Evolutionary conservation across 73 alveolate species (phyloP).

Genomic region (Breviolum minutum): DNA sequence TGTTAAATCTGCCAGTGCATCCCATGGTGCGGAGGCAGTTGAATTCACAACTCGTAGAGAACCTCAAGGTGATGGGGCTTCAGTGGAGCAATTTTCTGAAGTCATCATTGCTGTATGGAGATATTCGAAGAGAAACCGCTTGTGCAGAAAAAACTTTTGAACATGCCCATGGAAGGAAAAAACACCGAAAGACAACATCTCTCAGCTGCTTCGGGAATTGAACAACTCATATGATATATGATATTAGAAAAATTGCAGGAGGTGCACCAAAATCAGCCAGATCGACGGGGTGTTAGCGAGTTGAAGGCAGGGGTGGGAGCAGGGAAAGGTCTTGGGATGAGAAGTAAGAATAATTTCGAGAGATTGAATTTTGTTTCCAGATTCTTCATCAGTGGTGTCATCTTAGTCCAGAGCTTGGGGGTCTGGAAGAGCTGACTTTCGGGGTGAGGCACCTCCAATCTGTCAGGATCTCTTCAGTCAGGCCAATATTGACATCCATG

Average conservation of each 20-base stretch:
- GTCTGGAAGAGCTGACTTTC: neutral
- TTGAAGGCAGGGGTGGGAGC: neutral
- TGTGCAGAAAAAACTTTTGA: neutral
- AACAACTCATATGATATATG: too few relatives aligned
- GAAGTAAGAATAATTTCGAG: too few relatives aligned
- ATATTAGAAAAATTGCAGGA: neutral
- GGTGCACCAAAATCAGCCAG: slow-evolving; percentile 37
- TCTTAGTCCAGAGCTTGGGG: too few relatives aligned
- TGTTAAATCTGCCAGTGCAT: neutral
- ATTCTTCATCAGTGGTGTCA: too few relatives aligned
- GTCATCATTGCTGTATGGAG: neutral
- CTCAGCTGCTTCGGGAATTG: too few relatives aligned
- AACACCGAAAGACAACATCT: too few relatives aligned
- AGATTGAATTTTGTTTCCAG: too few relatives aligned
- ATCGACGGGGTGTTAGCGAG: slow-evolving; percentile 4
- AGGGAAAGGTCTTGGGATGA: too few relatives aligned
- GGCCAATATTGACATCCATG: slow-evolving; percentile 76
- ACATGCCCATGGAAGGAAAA: neutral
- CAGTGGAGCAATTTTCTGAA: too few relatives aligned
- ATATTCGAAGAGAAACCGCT: neutral
- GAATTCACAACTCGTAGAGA: slow-evolving; percentile 62
- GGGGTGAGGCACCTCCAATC: neutral
- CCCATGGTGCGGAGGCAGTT: slow-evolving; percentile 40
- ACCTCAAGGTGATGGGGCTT: slow-evolving; percentile 11
- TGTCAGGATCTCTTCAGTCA: slow-evolving; percentile 56